Base-by-base conservation (phyloP, 2,329 filamentous ascomycete genomes). In the Stagonosporopsis rhizophila region DNA sequence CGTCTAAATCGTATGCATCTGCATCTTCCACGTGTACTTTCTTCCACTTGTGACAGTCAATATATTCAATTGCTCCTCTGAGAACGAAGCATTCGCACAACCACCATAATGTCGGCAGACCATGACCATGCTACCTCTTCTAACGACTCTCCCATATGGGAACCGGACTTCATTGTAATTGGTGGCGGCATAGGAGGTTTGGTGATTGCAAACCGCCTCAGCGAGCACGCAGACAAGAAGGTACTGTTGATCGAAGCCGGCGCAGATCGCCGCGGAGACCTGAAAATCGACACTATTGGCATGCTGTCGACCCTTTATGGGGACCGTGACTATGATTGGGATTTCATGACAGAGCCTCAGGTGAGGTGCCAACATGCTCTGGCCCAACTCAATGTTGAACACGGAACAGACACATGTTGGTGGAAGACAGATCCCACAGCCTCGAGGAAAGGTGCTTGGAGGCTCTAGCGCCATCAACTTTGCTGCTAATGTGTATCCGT, bases 181-280 rank as follows among this genome's bases (percentile, higher is more conserved):
- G 65, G 65, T 6, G 61, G 63, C 11, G 65, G 63, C 2, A 62
- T 52, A 2, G 59, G 50, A 1, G 63, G 63, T 2, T 23, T 61
- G 15, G 47, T 55, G 6, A 35, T 65, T 11, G 58, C 55, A 1
- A 44, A 47, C 15, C 52, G 61, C 14, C 44, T 66, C 12, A 58
- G 51, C 12, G 61, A 59, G 32, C 56, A 63, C 38, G 30, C 57
- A 32, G 50, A 59, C 2, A 51, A 56, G 27, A 37, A 45, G 4
- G 66, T 77, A 12, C 69, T 72, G 6, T 64, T 76, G 17, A 51
- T 64, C 40, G 59, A 66, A 37, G 57, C 57, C 1, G 57, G 61
- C 34, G 63, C 62, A 6, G 73, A 73, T 59, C 75, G 72, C 37
- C 66, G 73, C 48, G 40, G 68, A 15, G 66, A 67, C 44, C 74